phyloP scores from a whole-genome alignment of 1,139 yeast genomes.

The Candida tetrigidarum region DNA sequence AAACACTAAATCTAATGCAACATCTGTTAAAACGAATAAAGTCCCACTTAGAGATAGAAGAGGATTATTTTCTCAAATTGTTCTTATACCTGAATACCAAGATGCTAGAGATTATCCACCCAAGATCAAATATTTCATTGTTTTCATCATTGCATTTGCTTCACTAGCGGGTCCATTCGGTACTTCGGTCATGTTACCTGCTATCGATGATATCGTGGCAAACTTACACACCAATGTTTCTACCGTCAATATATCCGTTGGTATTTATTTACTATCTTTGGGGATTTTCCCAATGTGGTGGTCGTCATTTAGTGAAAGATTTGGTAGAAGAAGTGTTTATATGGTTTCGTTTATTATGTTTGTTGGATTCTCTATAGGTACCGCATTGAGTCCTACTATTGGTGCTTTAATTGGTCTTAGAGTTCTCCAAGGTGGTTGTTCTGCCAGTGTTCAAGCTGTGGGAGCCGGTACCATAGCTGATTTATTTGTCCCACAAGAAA shows the following conservation, averaged over 20 bases:
- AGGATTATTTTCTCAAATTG: conserved; percentile 56
- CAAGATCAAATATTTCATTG: conserved; percentile 54
- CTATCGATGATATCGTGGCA: conserved; percentile 60
- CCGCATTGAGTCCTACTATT: conserved; percentile 67
- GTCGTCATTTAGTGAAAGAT: conserved; percentile 76
- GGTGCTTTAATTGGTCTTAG: conserved; percentile 69
- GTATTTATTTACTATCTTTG: conserved; percentile 70
- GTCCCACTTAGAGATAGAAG: conserved; percentile 52
- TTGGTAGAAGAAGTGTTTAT: conserved; percentile 78
- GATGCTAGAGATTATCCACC: conserved; percentile 71
- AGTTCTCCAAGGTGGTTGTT: conserved; percentile 76
- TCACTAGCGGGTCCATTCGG: conserved; percentile 91
- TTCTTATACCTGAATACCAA: conserved; percentile 70
- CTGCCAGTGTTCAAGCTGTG: conserved; percentile 86
- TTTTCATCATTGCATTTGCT: conserved; percentile 69
- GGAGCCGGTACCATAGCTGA: conserved; percentile 92
- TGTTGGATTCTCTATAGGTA: conserved; percentile 70
- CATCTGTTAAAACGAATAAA: conserved; percentile 21
- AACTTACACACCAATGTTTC: conserved; percentile 60
- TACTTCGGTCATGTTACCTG: conserved; percentile 84
- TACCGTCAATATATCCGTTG: conserved; percentile 77
- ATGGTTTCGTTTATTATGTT: conserved; percentile 66
- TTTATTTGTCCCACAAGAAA: conserved; percentile 62
- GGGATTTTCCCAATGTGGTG: conserved; percentile 92
- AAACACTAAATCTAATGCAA: conserved; percentile 5